These are phyloP conservation scores for Leucocoprinus sp. DNA, from an alignment of 768 basidiomycete genomes.

Conservation along the genomic window DNA sequence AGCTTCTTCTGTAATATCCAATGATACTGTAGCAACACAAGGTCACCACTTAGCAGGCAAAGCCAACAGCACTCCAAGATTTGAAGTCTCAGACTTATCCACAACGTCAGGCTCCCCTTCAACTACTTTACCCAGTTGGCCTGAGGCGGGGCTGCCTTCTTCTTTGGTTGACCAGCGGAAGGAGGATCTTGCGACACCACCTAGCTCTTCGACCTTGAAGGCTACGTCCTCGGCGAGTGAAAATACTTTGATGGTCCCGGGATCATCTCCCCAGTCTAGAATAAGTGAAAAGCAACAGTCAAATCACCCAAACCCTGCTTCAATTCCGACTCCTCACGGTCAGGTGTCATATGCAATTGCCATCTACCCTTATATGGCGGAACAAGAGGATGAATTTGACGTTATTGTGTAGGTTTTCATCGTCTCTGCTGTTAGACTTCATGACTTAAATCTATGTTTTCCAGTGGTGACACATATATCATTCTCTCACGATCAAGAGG, in stretches of 20 bases:
- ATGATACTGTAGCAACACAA: slow-evolving; percentile 35
- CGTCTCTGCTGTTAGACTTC: slow-evolving; percentile 4
- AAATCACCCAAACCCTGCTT: slow-evolving; percentile 15
- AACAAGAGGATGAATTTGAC: slow-evolving; percentile 97
- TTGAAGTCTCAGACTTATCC: slow-evolving; percentile 61
- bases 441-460: slow-evolving; percentile 11
- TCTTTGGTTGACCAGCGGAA: slow-evolving; percentile 36
- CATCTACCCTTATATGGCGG: slow-evolving; percentile 98
- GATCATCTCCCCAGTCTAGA: slow-evolving; percentile 14
- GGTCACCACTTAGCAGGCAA: slow-evolving; percentile 36
- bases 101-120: slow-evolving; percentile 40
- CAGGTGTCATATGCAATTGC: slow-evolving; percentile 87
- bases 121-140: slow-evolving; percentile 69
- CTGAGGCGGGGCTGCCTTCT: slow-evolving; percentile 55
- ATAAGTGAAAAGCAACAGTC: slow-evolving; percentile 13
- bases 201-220: slow-evolving; percentile 29
- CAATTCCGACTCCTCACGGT: slow-evolving; percentile 33
- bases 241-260: slow-evolving; percentile 21
- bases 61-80: slow-evolving; percentile 49
- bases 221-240: slow-evolving; percentile 20
- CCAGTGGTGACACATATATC: slow-evolving; percentile 86
- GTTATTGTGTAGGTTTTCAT: slow-evolving; percentile 72
- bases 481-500: slow-evolving; percentile 92
- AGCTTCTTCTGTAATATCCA: slow-evolving; percentile 49
- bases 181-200: slow-evolving; percentile 31